Evolutionary conservation across 2,329 filamentous ascomycete species (phyloP).

Genomic region (Fusarium irregulare): DNA sequence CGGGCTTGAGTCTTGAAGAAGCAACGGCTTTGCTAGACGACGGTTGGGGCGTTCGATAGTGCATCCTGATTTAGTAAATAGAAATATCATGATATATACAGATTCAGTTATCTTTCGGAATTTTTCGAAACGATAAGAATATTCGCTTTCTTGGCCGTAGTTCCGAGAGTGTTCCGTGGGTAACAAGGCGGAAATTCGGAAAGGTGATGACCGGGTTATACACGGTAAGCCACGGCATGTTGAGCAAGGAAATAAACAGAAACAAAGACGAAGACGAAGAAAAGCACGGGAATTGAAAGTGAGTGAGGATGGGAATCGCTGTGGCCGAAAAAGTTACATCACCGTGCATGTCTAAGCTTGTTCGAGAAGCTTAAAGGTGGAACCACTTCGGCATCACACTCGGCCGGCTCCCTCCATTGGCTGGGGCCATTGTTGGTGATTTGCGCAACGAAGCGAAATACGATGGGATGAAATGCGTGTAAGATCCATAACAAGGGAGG

Average conservation of each 20-base stretch:
- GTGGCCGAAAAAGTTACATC: slow-evolving; percentile 41
- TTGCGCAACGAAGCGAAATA: neutral
- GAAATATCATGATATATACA: neutral
- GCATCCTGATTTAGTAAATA: neutral
- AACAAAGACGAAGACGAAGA: neutral
- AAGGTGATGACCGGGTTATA: slow-evolving; percentile 22
- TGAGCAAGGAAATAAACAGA: neutral
- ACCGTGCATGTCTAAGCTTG: slow-evolving; percentile 38
- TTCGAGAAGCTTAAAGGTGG: slow-evolving; percentile 16
- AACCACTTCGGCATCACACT: slow-evolving; percentile 24
- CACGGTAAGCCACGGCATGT: slow-evolving; percentile 33
- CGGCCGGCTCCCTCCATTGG: slow-evolving; percentile 31
- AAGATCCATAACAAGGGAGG: neutral
- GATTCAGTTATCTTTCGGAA: neutral
- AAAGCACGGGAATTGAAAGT: slow-evolving; percentile 1
- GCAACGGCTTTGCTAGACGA: slow-evolving; percentile 76
- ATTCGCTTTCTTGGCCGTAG: slow-evolving; percentile 7
- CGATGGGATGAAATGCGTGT: neutral
- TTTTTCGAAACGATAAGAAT: slow-evolving; percentile 10
- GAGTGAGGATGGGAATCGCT: slow-evolving; percentile 14
- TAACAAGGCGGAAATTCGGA: neutral
- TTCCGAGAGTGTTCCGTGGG: slow-evolving; percentile 24
- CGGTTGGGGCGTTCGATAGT: slow-evolving; percentile 75
- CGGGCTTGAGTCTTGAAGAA: slow-evolving; percentile 83
- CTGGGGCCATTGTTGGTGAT: neutral